phyloP scores from a whole-genome alignment of 495 filamentous ascomycete genomes.

The Podospora fimiseda region DNA sequence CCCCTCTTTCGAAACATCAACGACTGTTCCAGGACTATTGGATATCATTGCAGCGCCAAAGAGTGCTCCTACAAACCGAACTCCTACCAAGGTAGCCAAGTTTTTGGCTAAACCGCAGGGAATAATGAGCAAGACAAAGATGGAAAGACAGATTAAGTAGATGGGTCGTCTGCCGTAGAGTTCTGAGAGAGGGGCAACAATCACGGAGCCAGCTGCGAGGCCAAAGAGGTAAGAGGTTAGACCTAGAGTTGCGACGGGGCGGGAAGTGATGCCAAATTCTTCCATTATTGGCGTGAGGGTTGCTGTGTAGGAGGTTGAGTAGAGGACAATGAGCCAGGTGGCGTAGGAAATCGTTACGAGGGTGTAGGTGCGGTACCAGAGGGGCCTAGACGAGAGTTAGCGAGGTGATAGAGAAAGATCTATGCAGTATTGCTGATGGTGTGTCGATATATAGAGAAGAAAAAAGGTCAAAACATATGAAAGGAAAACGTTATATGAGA shows the following conservation, averaged over 20 bases:
- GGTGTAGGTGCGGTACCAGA: slow-evolving; percentile 58
- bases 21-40: slow-evolving; percentile 76
- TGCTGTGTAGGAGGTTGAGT: slow-evolving; percentile 76
- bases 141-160: slow-evolving; percentile 55
- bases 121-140: slow-evolving; percentile 62
- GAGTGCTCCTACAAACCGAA: slow-evolving; percentile 71
- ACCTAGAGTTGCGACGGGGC: slow-evolving; percentile 61
- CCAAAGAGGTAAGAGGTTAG: slow-evolving; percentile 75
- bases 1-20: slow-evolving; percentile 67
- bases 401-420: not conserved
- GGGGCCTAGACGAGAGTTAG: slow-evolving; percentile 29
- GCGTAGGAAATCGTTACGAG: slow-evolving; percentile 63
- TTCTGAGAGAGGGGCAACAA: slow-evolving; percentile 70
- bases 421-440: too few species aligned
- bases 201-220: slow-evolving; percentile 62
- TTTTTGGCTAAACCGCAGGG: slow-evolving; percentile 65
- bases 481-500: too few species aligned
- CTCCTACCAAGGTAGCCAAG: slow-evolving; percentile 56
- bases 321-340: slow-evolving; percentile 73
- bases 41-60: slow-evolving; percentile 74
- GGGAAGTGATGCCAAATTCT: slow-evolving; percentile 52
- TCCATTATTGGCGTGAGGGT: slow-evolving; percentile 59
- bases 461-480: too few species aligned
- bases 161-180: slow-evolving; percentile 72
- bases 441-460: too few species aligned